A percentile compares a stretch with the other conserved stretches of the same genome.
Conservation (phyloP, 176 grass and related monocot species). For the Leersia perrieri region DNA sequence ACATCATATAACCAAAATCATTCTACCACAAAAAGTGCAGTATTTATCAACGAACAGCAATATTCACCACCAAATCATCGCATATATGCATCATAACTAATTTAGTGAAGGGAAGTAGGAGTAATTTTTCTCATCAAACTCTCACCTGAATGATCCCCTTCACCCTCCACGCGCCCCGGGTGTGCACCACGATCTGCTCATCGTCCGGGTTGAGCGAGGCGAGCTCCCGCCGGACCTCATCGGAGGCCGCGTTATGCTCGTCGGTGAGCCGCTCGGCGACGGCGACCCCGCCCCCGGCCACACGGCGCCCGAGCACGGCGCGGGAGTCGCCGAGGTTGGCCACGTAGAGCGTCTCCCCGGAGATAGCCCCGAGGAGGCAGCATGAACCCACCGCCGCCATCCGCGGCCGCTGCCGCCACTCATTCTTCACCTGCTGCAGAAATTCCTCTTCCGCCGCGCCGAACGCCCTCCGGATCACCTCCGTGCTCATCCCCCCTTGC, state of each 20-base stretch:
- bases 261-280: constrained; percentile 66
- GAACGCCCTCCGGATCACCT: constrained; percentile 71
- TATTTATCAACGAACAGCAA: background rate
- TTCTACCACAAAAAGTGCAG: background rate
- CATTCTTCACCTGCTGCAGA: constrained; percentile 59
- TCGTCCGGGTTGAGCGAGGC: constrained; percentile 70
- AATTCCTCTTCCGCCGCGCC: constrained; percentile 77
- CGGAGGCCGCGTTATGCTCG: constrained; percentile 67
- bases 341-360: constrained; percentile 74
- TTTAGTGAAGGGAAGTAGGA: background rate
- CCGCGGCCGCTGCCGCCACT: constrained; percentile 49
- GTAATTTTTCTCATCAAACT: background rate
- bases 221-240: constrained; percentile 65
- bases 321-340: constrained; percentile 85
- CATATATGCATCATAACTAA: background rate
- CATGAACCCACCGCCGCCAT: constrained; percentile 82
- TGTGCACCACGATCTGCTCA: constrained; percentile 69
- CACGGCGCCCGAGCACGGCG: constrained; percentile 71
- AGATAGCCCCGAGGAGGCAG: constrained; percentile 79
- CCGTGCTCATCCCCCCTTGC: constrained; percentile 67
- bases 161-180: constrained; percentile 71
- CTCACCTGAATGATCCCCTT: constrained; percentile 95
- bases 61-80: background rate
- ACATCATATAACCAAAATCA: background rate
- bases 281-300: constrained; percentile 30